Evolutionary conservation across 2,329 filamentous ascomycete genomes (phyloP), one percentile per base, ranked within the genome.

Genomic region (Erysiphe neolycopersici): DNA sequence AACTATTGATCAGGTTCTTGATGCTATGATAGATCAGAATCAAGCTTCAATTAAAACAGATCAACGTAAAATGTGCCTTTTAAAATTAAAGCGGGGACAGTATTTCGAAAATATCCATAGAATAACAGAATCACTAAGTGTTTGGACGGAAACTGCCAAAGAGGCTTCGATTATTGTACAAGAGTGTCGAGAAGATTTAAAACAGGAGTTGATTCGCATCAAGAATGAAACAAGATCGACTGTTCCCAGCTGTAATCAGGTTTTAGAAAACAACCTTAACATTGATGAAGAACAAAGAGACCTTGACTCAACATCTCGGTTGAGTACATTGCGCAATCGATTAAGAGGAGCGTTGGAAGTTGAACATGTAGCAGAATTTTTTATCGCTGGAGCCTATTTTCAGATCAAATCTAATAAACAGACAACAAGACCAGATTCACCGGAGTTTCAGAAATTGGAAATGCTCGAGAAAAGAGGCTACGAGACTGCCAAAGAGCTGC

Each of bases 11-110:
- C 81, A 95, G 58, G 87, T 95, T 1, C 64, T 98, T 11, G 76
- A 83, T 49, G 74, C 77, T 4, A 94, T 98, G 87, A 77, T 94
- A 46, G 83, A 93, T 44, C 76, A 87, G 53, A 84, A 78, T 38
- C 79, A 87, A 45, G 64, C 63, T 5, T 56, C 61, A 1, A 69
- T 87, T 45, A 70, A 76, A 43, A 60, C 67, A 0, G 76, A 87
- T 46, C 76, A 89, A 53, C 71, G 83, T 43, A 62, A 65, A 2
- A 65, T 77, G 41, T 63, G 92, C 6, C 56, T 70, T 2, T 65
- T 65, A 31, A 73, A 71, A 47, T 62, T 93, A 38, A 69, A 67
- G 14, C 67, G 73, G 44, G 87, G 82, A 0, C 85, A 94, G 51
- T 61, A 94, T 3, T 65, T 79, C 35, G 84, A 87, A 47, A 83